Base-by-base conservation (phyloP, 768 basidiomycete species). In the Tricholoma bakamatsutake region DNA sequence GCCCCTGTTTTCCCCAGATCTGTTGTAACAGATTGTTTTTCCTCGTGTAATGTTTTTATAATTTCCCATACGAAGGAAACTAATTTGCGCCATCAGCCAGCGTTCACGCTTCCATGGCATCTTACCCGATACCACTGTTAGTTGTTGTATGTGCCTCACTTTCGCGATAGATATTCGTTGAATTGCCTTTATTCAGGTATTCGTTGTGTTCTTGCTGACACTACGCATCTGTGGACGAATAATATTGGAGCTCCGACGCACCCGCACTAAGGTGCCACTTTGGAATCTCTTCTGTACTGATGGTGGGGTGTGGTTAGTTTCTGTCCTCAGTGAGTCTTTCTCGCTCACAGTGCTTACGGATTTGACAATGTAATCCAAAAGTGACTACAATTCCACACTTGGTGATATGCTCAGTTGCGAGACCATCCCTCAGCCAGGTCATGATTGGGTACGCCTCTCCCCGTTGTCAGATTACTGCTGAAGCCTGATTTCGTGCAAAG, bases 221-320 rank as follows among this genome's bases (percentile, higher is more conserved):
- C 5, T 51, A 5, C 53, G 46, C 47, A 57, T 54, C 21, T 60
- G 56, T 39, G 39, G 48, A 12, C 43, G 11, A 24, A 54, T 56
- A 7, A 15, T 60, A 12, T 17, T 49, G 24, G 47, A 24, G 17
- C 30, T 40, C 34, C 30, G 53, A 37, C 27, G 28, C 5, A 5
- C 15, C 3, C 11, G 13, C 5, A 42, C 30, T 4, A 39, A 34
- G 10, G 35, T 59, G 55, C 51, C 58, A 15, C 9, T 56, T n/a
- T 27, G 51, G 7, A 56, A 8, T 1, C 27, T 59, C 11, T 56
- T 59, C 35, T 45, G 56, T 2, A 34, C 42, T 3, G 58, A 59
- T 27, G 58, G 58, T 1, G 21, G 56, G 5, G 42, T 53, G 15
- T 59, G 55, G 58, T 59, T 59, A 18, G 17, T 59, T 9, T 37